Evolutionary conservation across 2,329 filamentous ascomycete species (phyloP).

Genomic region (Samsoniella hepiali): DNA sequence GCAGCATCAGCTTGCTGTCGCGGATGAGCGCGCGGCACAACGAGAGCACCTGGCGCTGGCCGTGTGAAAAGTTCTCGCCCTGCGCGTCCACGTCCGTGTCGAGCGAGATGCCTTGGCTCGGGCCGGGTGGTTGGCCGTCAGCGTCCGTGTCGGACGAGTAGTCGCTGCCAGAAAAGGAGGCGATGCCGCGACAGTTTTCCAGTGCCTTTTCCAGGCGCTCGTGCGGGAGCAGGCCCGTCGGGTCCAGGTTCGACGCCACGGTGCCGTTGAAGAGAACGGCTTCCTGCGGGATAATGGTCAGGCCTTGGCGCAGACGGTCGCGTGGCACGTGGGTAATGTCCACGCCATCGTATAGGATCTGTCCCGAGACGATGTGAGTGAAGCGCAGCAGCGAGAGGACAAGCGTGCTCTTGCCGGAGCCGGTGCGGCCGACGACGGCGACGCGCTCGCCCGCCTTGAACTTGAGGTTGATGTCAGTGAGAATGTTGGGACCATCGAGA

Average conservation of each 20-base stretch:
- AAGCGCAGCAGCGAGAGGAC: constrained; percentile 55
- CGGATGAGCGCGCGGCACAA: constrained; percentile 54
- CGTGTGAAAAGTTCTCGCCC: constrained; percentile 55
- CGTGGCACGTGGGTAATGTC: constrained; percentile 53
- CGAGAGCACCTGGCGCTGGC: constrained; percentile 57
- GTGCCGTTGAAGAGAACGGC: constrained; percentile 55
- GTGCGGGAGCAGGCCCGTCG: constrained; percentile 54
- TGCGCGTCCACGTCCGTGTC: constrained; percentile 48
- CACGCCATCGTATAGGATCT: constrained; percentile 53
- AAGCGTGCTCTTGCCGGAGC: constrained; percentile 76
- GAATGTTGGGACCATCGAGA: constrained; percentile 44
- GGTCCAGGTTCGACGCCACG: constrained; percentile 59
- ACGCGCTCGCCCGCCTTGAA: constrained; percentile 68
- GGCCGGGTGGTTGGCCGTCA: constrained; percentile 22
- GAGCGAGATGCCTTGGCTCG: constrained; percentile 34
- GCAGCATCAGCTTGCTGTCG: constrained; percentile 52
- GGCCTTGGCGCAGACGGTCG: constrained; percentile 48
- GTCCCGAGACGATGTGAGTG: constrained; percentile 48
- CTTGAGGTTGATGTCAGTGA: constrained; percentile 48
- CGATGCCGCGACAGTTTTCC: constrained; percentile 59
- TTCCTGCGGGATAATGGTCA: constrained; percentile 59
- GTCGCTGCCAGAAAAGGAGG: constrained; percentile 44
- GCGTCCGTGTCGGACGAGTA: constrained; percentile 30
- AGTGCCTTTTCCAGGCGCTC: constrained; percentile 56
- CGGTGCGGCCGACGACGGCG: constrained; percentile 76